phyloP scores from a whole-genome alignment of 2,329 filamentous ascomycete species.

The Colletotrichum somersetense region DNA sequence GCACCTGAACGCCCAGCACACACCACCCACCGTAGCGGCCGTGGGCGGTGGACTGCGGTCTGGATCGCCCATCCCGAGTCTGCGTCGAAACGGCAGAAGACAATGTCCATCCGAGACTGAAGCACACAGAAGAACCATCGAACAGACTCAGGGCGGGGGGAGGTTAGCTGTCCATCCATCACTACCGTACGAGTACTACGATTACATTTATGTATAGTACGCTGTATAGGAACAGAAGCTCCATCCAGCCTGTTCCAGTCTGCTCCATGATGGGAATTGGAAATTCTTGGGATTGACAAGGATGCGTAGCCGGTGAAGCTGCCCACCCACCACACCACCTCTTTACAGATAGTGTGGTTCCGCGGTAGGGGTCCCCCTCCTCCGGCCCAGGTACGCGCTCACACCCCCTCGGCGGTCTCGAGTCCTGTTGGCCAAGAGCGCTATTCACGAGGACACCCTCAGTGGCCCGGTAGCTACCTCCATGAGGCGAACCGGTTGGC shows the following conservation, averaged over 20 bases:
- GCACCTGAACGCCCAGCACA: constrained; percentile 12
- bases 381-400: constrained; percentile 39
- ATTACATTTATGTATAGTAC: too few relatives aligned
- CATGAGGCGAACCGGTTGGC: constrained; percentile 29
- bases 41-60: constrained; percentile 18
- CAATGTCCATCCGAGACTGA: neutral
- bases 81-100: neutral
- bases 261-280: constrained; percentile 20
- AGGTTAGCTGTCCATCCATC: neutral
- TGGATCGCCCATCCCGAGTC: constrained; percentile 5
- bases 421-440: constrained; percentile 12
- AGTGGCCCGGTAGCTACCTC: constrained; percentile 12
- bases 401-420: neutral
- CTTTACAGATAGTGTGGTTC: too few relatives aligned
- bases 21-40: constrained; percentile 18
- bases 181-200: too few relatives aligned
- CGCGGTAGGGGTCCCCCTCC: constrained; percentile 27
- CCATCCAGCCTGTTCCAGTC: constrained; percentile 2
- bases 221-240: neutral
- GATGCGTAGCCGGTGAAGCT: constrained; percentile 12
- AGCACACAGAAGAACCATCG: neutral
- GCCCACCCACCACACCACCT: neutral
- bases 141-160: neutral
- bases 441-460: constrained; percentile 36
- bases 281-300: constrained; percentile 29